Evolutionary conservation across 2,329 filamentous ascomycete species (phyloP), one percentile per base, ranked within the genome.

Genomic region (Calycina herbarum): DNA sequence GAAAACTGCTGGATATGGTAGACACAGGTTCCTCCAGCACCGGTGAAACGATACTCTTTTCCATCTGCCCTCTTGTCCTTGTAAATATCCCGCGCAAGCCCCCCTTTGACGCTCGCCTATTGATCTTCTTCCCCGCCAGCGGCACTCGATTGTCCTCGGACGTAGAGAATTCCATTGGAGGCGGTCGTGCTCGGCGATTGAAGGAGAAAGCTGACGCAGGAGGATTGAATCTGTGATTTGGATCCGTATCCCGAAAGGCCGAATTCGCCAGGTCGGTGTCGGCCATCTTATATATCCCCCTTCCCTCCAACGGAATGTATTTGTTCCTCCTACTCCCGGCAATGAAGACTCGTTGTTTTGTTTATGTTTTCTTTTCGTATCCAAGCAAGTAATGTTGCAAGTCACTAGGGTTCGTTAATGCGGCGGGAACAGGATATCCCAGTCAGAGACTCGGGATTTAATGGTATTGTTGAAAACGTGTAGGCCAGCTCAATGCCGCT

Each of bases 51-150:
- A 64, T 27, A 42, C 48, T 60, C 42, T 72, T 74, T 8, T 73
- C 72, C 1, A 60, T n/a, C 63, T 57, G 61, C 24, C 15, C 20
- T 56, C 24, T 73, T 73, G 35, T 70, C 72, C 33, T 71, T 64
- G 29, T 72, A 57, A 76, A 76, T n/a, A 76, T 73, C 15, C 69
- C 72, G 51, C 74, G 67, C 24, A 76, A 59, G 35, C 73, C 71
- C 17, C 71, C 70, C 65, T 71, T 75, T 1, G 74, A 75, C 20
- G 71, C 68, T 51, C 68, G 66, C 24, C 68, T 65, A 27, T 72
- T 68, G 8, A 75, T 13, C 42, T 72, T 72, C n/a, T 66, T 64
- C 40, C 67, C 48, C 15, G 62, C 59, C 57, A 73, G 63, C 27
- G 74, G 70, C 24, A 72, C 67, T 45, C 70, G 64, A 62, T 27